Percentiles rank a stretch among this genome's conserved stretches.
Evolutionary conservation across 495 filamentous ascomycete species (phyloP).

Genomic region (Talaromyces ruber): DNA sequence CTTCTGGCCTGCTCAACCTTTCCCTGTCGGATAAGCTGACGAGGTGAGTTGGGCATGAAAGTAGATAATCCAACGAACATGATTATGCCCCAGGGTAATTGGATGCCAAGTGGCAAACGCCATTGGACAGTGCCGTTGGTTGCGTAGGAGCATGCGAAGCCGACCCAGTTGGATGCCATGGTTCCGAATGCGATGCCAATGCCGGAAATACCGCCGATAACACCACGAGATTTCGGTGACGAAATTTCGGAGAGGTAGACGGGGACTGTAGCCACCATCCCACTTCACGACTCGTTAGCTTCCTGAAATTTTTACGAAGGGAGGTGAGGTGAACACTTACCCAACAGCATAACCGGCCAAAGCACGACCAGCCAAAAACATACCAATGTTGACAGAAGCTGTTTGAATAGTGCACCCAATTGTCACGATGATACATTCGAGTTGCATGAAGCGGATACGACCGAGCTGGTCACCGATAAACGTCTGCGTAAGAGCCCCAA

Average conservation of each 20-base stretch:
- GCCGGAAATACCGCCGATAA: slow-evolving; percentile 52
- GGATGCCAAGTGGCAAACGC: slow-evolving; percentile 48
- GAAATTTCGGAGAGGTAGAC: slow-evolving; percentile 54
- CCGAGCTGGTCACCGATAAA: slow-evolving; percentile 47
- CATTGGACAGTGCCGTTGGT: slow-evolving; percentile 46
- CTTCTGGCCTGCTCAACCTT: slow-evolving; percentile 39
- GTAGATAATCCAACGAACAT: slow-evolving; percentile 47
- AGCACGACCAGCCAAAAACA: slow-evolving; percentile 49
- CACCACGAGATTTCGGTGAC: slow-evolving; percentile 40
- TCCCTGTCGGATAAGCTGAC: slow-evolving; percentile 45
- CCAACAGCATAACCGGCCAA: slow-evolving; percentile 50
- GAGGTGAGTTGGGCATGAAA: slow-evolving; percentile 52
- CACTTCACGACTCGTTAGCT: slow-evolving; percentile 15
- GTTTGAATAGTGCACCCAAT: slow-evolving; percentile 49
- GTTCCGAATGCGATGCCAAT: slow-evolving; percentile 51
- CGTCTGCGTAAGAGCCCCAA: slow-evolving; percentile 44
- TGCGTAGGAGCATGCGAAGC: slow-evolving; percentile 47
- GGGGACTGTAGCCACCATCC: slow-evolving; percentile 47
- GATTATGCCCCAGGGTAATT: slow-evolving; percentile 52
- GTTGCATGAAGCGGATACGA: slow-evolving; percentile 50
- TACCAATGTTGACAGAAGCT: slow-evolving; percentile 48
- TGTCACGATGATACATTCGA: slow-evolving; percentile 48
- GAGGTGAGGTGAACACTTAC: slow-evolving; percentile 15
- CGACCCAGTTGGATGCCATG: slow-evolving; percentile 51
- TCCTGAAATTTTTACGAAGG: not conserved